Base-by-base conservation (phyloP, 2,329 filamentous ascomycete genomes). In the Aspergillus tanneri region DNA sequence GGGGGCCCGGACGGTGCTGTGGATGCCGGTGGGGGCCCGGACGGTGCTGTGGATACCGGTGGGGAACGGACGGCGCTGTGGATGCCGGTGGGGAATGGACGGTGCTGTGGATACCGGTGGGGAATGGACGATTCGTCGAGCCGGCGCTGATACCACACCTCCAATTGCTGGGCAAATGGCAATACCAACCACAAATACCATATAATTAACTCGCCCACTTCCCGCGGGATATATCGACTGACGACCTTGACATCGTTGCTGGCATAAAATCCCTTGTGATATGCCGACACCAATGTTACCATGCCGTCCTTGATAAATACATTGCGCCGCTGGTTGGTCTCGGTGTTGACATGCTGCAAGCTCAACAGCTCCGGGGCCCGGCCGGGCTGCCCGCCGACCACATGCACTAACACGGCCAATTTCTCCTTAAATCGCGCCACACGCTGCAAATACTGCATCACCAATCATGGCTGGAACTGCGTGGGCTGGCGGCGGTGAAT, bases 201-300 rank as follows among this genome's bases (percentile, higher is more conserved):
- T 3, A 52, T 23, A 10, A 52, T 14, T 21, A 52, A 22, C 22
- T 43, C 19, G 0, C 46, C 36, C 6, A 52, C 32, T 30, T 38
- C 34, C 16, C 12, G 12, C 12, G 12, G 35, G n/a, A 37, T 19
- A 37, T 37, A 37, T 22, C 23, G 19, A 22, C 49, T 21, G 21
- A 52, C 46, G 2, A 52, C 22, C 19, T 52, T 49, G 0, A 46
- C 11, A 24, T 52, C 19, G 36, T 49, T 49, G 7, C 9, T 38
- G 3, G 12, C 19, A 11, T 49, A 24, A 21, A 49, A 53, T 11
- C 46, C 32, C 4, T 53, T 53, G 16, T 54, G 18, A 18, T 46
- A 45, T 9, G 25, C 35, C 0, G 22, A 35, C 1, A 41, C 5
- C 0, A 51, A 23, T 3, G 27, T 18, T 0, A 51, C 21, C 9